Evolutionary conservation across 192 early-diverging fungal genomes (phyloP), one percentile per base, ranked within the genome.

Genomic region (Phlyctochytrium bullatum): DNA sequence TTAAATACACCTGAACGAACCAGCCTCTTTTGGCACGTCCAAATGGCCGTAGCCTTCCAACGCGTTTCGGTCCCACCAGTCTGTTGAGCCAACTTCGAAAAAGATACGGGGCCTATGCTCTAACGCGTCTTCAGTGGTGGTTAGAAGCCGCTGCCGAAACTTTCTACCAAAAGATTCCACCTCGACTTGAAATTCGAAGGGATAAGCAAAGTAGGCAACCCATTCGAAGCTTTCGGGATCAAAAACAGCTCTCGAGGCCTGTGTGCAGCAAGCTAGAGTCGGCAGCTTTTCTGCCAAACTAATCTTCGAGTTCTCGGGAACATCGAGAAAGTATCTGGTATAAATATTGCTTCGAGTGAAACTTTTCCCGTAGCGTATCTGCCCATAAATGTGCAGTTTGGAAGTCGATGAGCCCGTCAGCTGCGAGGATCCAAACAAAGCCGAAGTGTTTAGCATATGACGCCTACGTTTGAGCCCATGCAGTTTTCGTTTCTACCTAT

Each of bases 21-120:
- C 79, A 23, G 73, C 58, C 28, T 28, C 30, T 54, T 40, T 40
- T 10, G 79, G 79, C 3, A 81, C 40, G 30, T 69, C 58, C 3
- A 71, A 28, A 54, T 65, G 74, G 17, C 75, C 78, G 57, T 81
- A 81, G 25, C 80, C 80, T 10, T 68, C 40, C 10, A 76, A 66
- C 12, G 58, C 3, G 53, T 72, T 65, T 29, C 80, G 17, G 34
- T 70, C 71, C 79, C 79, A 81, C 24, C 34, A 52, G 60, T 81
- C 79, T 29, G 73, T 67, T n/a, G 71, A 64, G 61, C 61, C 54
- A 2, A 81, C 76, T 30, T 78, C 61, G 31, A 81, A 56, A 52
- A 54, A 73, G 6, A 81, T 63, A 0, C 54, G 51, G 0, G 79
- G 77, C 69, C 75, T 66, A 32, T 66, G n/a, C n/a, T n/a, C n/a